Evolutionary conservation across 305 asterid species (phyloP), one percentile per base, ranked within the genome.

Genomic region (Fraxinus sp.): DNA sequence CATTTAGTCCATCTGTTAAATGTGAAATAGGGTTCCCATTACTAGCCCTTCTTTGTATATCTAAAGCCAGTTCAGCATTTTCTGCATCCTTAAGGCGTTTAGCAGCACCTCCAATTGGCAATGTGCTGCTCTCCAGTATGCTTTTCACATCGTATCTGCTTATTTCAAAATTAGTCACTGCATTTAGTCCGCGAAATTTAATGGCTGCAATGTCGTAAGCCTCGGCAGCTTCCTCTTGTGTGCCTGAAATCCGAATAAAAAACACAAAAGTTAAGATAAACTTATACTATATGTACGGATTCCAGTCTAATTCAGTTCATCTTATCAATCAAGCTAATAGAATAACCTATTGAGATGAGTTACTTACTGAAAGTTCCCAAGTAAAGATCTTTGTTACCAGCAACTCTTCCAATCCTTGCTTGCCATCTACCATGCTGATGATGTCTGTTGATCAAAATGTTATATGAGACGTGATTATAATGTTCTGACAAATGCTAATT

Each of bases 351-450:
- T 52, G 70, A 30, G 16, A 39, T 2, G 16, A 30, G 22, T 36
- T 57, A 52, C 93, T 89, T 88, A 94, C 97, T 89, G 89, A 94
- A 94, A 75, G 98, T 93, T 87, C 98, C 97, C 77, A 94, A 87
- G 86, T 94, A 94, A 73, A 94, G 97, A 77, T 94, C 98, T 79
- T 94, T 93, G 87, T 94, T 93, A 30, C 98, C 97, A 80, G 97
- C 98, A 79, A 94, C 97, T 88, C 98, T 91, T 68, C 98, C 98
- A 77, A 92, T 93, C 81, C 97, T 91, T 73, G 97, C 98, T 85
- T 94, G 98, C 98, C 98, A 94, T 84, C 97, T 92, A 84, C 98
- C 97, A 84, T 94, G 97, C 35, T 94, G 98, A 70, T 94, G 98
- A 83, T 93, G 96, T 82, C 97, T 93, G 84, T 85, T 18, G 62